Percentiles rank a stretch among this genome's conserved stretches.
These are phyloP conservation scores for Helotiales sp. DNA, from an alignment of 2,329 filamentous ascomycete species.

Conservation along the genomic window DNA sequence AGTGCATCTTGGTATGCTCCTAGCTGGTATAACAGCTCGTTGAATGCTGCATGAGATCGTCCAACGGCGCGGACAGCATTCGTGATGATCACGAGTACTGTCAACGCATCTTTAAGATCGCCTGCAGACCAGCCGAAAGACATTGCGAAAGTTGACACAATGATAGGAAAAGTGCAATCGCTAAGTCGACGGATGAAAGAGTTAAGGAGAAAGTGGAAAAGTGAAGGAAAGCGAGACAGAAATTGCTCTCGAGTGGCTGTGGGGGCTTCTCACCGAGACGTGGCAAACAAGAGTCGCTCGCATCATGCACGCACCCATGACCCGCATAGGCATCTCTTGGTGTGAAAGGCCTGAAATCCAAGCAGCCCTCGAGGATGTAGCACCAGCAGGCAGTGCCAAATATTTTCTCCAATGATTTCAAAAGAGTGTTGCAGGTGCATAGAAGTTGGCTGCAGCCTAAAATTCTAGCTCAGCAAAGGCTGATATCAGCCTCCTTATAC, in stretches of 20 bases:
- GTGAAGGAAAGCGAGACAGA: background rate
- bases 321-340: no score
- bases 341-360: no score
- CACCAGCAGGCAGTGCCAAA: no score
- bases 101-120: slow-evolving; percentile 30
- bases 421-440: no score
- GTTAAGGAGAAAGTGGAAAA: background rate
- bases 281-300: background rate
- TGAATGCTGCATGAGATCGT: slow-evolving; percentile 21
- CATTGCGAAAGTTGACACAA: background rate
- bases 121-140: slow-evolving; percentile 36
- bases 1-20: slow-evolving; percentile 31
- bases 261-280: background rate
- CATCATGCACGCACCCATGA: background rate
- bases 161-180: background rate
- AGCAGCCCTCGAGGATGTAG: no score
- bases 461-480: background rate
- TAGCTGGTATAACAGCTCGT: slow-evolving; percentile 22
- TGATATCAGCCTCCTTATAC: background rate
- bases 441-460: no score
- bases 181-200: background rate
- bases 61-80: slow-evolving; percentile 17
- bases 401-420: no score
- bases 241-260: background rate
- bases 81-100: slow-evolving; percentile 24